Conservation (phyloP, 176 grass and related monocot genomes). For the Eremochloa ophiuroides region DNA sequence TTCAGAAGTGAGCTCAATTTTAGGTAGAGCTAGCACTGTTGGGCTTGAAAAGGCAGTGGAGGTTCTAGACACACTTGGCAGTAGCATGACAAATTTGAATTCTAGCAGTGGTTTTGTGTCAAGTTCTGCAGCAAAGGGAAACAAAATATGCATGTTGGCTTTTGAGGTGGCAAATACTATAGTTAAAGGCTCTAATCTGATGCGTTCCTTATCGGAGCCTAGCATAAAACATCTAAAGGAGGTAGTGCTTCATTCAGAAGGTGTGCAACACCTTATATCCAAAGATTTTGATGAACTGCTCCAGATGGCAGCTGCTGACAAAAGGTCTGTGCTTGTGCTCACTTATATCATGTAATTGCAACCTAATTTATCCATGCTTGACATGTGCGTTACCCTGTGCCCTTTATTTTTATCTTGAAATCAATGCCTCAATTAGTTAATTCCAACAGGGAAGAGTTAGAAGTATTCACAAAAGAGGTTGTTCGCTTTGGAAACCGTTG, state of each 20-base stretch:
- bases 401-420: neutral
- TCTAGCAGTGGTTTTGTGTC: constrained; percentile 63
- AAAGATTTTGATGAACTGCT: constrained; percentile 82
- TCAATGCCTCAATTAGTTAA: constrained; percentile 22
- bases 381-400: neutral
- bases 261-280: constrained; percentile 79
- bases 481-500: constrained; percentile 96
- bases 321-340: constrained; percentile 59
- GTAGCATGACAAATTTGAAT: constrained; percentile 86
- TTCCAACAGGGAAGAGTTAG: constrained; percentile 81
- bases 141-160: constrained; percentile 86
- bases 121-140: constrained; percentile 56
- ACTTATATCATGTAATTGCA: constrained; percentile 22
- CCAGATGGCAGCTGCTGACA: constrained; percentile 72
- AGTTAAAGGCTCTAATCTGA: constrained; percentile 86
- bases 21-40: constrained; percentile 75
- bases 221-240: constrained; percentile 86
- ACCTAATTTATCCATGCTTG: constrained; percentile 8
- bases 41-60: constrained; percentile 89
- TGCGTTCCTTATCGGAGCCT: constrained; percentile 82
- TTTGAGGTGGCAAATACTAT: constrained; percentile 98
- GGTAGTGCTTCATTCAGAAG: constrained; percentile 76
- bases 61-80: constrained; percentile 90
- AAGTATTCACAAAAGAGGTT: constrained; percentile 85
- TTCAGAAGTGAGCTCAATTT: constrained; percentile 74